Evolutionary conservation across 2,329 filamentous ascomycete species (phyloP).

Genomic region (Fusarium sp.): DNA sequence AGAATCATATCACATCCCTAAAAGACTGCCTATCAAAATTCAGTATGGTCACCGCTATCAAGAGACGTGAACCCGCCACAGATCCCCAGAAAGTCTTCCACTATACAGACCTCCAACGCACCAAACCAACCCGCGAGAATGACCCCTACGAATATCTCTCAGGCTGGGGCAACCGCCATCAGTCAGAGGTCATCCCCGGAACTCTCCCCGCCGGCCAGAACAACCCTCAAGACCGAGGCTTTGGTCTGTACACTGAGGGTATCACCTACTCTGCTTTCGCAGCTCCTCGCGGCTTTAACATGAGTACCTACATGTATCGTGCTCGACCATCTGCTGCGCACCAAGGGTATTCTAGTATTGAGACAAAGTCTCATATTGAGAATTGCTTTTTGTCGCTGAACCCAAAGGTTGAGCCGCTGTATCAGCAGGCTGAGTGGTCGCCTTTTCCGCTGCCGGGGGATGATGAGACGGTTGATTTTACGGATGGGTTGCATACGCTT

Average conservation of each 20-base stretch:
- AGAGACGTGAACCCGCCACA: not conserved
- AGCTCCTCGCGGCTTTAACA: constrained; percentile 1
- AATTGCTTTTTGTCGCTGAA: constrained; percentile 21
- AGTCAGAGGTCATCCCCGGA: constrained; percentile 19
- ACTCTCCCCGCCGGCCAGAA: constrained; percentile 9
- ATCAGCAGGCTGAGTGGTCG: constrained; percentile 16
- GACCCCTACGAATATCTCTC: constrained; percentile 17
- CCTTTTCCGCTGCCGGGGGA: constrained; percentile 5
- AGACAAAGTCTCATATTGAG: constrained; percentile 17
- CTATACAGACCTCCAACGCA: constrained; percentile 20
- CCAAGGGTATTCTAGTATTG: not conserved
- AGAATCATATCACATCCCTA: not conserved
- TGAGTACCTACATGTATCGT: constrained; percentile 18
- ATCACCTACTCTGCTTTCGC: constrained; percentile 28
- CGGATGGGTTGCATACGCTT: constrained; percentile 11
- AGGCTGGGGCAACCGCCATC: constrained; percentile 17
- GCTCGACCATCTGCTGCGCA: constrained; percentile 16
- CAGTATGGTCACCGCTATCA: not conserved
- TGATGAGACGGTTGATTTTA: constrained; percentile 1
- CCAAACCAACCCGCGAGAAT: constrained; percentile 18
- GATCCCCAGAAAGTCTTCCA: constrained; percentile 22
- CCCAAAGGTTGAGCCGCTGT: not conserved
- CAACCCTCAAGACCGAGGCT: constrained; percentile 14
- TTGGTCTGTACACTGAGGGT: constrained; percentile 22
- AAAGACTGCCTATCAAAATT: fast-evolving